Conservation (phyloP, 176 grass and related monocot genomes). For the Dactylis glomerata region DNA sequence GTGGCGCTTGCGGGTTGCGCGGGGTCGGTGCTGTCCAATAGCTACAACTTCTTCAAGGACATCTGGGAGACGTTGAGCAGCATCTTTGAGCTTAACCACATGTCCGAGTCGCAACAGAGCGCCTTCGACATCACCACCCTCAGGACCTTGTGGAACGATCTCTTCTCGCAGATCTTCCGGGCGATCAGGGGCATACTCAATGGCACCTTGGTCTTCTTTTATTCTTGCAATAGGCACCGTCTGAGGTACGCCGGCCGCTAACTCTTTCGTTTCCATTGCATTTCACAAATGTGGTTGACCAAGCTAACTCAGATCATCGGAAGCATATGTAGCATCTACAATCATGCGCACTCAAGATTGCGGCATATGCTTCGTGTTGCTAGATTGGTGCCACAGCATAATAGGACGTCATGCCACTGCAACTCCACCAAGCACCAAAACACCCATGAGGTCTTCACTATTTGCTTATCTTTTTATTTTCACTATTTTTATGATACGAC, state of each 20-base stretch:
- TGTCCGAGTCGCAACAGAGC: conserved; percentile 58
- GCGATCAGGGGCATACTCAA: conserved; percentile 75
- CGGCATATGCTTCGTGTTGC: conserved; percentile 19
- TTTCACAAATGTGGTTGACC: not conserved
- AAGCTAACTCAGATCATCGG: not conserved
- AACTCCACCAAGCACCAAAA: not conserved
- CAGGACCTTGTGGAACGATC: conserved; percentile 75
- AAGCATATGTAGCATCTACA: conserved; percentile 61
- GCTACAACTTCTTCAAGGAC: conserved; percentile 57
- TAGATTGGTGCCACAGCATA: not conserved
- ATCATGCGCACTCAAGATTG: conserved; percentile 37
- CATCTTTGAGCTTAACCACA: conserved; percentile 62
- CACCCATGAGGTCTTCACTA: not conserved
- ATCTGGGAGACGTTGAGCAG: conserved; percentile 65
- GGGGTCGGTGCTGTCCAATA: conserved; percentile 40
- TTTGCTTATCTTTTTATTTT: not conserved
- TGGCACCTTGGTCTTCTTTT: conserved; percentile 59
- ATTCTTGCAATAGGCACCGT: conserved; percentile 67
- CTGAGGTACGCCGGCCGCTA: conserved; percentile 37
- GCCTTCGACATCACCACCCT: conserved; percentile 56
- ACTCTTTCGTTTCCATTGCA: not conserved
- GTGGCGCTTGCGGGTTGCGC: conserved; percentile 32
- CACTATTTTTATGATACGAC: no score
- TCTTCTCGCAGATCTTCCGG: conserved; percentile 91
- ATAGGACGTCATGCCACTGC: not conserved